Conservation (phyloP, 768 basidiomycete species). For the Cyclocybe aegerita region DNA sequence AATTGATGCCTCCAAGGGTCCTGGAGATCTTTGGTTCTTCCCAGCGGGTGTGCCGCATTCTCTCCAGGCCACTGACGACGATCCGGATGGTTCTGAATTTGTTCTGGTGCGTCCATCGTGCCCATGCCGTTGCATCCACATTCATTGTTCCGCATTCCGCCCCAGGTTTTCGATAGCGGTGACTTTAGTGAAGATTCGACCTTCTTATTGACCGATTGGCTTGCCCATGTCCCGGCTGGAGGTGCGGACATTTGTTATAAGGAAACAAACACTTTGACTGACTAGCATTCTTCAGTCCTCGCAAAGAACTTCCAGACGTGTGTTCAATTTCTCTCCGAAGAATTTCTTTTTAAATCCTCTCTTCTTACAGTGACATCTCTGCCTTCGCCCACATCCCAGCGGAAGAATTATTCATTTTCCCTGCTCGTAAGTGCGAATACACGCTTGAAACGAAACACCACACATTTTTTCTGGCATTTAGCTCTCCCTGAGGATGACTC, state of each 20-base stretch:
- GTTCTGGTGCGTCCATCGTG: constrained; percentile 29
- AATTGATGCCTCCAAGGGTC: constrained; percentile 3
- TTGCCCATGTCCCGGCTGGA: constrained; percentile 46
- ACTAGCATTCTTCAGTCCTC: constrained; percentile 30
- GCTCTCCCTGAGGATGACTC: constrained; percentile 39
- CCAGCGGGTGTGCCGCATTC: constrained; percentile 56
- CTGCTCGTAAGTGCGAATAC: constrained; percentile 18
- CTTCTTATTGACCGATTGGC: constrained; percentile 55
- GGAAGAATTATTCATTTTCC: constrained; percentile 53
- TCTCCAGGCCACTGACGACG: constrained; percentile 48
- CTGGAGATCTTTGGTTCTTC: constrained; percentile 57
- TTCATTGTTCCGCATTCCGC: not conserved
- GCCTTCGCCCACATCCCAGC: constrained; percentile 55
- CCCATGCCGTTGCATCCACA: not conserved
- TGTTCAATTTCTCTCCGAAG: not conserved
- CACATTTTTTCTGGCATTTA: not conserved
- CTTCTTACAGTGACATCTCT: constrained; percentile 29
- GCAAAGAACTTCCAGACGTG: constrained; percentile 53
- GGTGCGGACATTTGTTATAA: constrained; percentile 2
- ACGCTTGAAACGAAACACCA: constrained; percentile 1
- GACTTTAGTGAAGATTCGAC: constrained; percentile 56
- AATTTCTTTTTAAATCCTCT: constrained; percentile 13
- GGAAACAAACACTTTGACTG: too few species aligned
- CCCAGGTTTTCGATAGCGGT: constrained; percentile 31
- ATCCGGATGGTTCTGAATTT: constrained; percentile 50